Percentiles rank a stretch among this genome's conserved stretches.
Conservation (phyloP, 2,329 filamentous ascomycete genomes). For the Clonostachys byssicola region DNA sequence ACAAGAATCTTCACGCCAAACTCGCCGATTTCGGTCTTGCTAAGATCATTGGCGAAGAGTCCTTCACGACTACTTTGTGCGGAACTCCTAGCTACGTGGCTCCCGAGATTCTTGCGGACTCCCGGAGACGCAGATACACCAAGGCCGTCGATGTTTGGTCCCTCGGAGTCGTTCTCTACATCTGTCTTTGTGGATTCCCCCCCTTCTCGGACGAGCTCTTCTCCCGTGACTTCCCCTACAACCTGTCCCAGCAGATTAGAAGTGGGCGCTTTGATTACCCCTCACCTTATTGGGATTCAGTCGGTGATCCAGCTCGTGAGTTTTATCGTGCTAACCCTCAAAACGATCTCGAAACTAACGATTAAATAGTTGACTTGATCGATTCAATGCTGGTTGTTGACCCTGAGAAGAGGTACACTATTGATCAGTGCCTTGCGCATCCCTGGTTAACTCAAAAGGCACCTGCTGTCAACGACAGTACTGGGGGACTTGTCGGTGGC, state of each 20-base stretch:
- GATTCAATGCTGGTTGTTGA: constrained; percentile 93
- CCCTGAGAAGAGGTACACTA: constrained; percentile 74
- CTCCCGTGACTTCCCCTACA: constrained; percentile 77
- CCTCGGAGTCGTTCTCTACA: constrained; percentile 94
- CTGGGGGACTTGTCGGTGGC: constrained; percentile 85
- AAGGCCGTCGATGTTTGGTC: constrained; percentile 97
- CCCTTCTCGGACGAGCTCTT: constrained; percentile 95
- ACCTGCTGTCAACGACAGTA: constrained; percentile 73
- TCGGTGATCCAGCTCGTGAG: constrained; percentile 65
- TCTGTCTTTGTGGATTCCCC: constrained; percentile 93
- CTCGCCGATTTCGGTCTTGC: constrained; percentile 94
- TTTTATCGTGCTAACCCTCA: constrained; percentile 2
- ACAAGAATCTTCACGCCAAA: constrained; percentile 83
- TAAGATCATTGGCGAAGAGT: constrained; percentile 98
- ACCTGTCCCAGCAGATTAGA: constrained; percentile 84
- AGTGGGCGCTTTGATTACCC: constrained; percentile 89
- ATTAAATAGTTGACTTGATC: constrained; percentile 72
- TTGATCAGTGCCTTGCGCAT: constrained; percentile 87
- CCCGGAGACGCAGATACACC: constrained; percentile 81
- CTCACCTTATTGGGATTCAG: constrained; percentile 77
- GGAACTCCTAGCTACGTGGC: constrained; percentile 98
- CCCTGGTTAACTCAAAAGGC: constrained; percentile 73
- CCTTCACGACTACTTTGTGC: constrained; percentile 93
- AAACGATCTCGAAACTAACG: constrained; percentile 1
- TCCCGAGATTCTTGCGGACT: constrained; percentile 86